A percentile compares a stretch with the other conserved stretches of the same genome.
Conservation (phyloP, 148 eudicot species). For the Chenopodium berlandieri region DNA sequence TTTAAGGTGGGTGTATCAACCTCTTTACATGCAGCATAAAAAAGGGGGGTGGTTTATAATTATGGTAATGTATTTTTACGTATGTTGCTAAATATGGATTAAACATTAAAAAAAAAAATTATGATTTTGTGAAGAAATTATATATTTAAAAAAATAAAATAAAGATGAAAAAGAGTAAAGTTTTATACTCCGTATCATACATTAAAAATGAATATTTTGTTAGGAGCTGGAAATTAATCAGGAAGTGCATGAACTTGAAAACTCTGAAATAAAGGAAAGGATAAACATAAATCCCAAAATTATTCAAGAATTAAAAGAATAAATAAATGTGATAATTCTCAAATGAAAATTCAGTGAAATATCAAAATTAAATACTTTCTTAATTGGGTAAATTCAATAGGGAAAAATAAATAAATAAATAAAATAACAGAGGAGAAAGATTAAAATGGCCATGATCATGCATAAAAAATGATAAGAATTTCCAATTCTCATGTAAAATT, state of each 20-base stretch:
- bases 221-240: not conserved
- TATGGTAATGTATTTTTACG: not conserved
- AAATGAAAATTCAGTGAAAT: not conserved
- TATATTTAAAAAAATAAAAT: no score
- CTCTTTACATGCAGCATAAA: constrained; percentile 27
- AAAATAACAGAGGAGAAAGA: not conserved
- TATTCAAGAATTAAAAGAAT: no score
- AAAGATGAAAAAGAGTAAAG: not conserved
- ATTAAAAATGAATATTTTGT: not conserved
- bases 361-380: no score
- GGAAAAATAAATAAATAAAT: not conserved
- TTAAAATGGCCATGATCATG: not conserved
- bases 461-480: not conserved
- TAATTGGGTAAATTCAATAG: not conserved
- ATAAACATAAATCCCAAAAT: not conserved
- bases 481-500: no score
- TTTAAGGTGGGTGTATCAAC: constrained; percentile 21
- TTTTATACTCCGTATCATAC: not conserved
- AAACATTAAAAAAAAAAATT: not conserved
- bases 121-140: no score
- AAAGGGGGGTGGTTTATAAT: not conserved
- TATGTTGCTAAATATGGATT: not conserved
- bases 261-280: not conserved
- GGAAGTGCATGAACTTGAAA: constrained; percentile 4
- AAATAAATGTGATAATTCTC: not conserved